phyloP scores from a whole-genome alignment of 441 rosid genomes.

The Erodium moschatum region DNA sequence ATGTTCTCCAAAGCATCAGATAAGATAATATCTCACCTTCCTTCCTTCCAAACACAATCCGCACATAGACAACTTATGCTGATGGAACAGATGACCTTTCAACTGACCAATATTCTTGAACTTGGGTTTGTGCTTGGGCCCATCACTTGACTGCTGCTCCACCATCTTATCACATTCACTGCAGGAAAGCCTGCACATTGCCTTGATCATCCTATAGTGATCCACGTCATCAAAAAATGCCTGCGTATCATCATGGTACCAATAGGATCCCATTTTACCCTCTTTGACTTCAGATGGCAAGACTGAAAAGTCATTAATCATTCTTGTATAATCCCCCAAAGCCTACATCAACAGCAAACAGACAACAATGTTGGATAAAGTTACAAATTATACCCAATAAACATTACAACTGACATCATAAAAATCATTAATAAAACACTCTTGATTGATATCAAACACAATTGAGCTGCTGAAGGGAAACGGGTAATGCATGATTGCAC shows the following conservation, averaged over 20 bases:
- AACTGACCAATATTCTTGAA: slow-evolving; percentile 78
- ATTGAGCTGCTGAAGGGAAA: not conserved
- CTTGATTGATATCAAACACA: not conserved
- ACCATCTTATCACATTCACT: slow-evolving; percentile 67
- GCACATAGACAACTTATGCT: slow-evolving; percentile 73
- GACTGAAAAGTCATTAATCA: slow-evolving; percentile 72
- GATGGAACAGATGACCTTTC: slow-evolving; percentile 82
- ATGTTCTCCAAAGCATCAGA: not conserved
- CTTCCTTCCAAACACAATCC: slow-evolving; percentile 83
- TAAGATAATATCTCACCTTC: slow-evolving; percentile 42
- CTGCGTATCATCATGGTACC: slow-evolving; percentile 78
- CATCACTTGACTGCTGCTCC: slow-evolving; percentile 46
- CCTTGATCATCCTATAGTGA: slow-evolving; percentile 89
- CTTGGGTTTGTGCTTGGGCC: slow-evolving; percentile 41
- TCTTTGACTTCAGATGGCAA: slow-evolving; percentile 70
- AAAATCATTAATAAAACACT: not conserved
- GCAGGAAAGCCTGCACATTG: slow-evolving; percentile 91
- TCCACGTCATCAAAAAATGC: slow-evolving; percentile 81
- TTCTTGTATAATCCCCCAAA: slow-evolving; percentile 77
- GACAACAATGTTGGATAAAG: not conserved
- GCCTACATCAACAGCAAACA: slow-evolving; percentile 42
- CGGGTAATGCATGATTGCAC: not conserved
- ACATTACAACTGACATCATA: not conserved
- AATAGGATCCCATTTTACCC: slow-evolving; percentile 59
- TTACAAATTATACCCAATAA: not conserved